phyloP scores from a whole-genome alignment of 805 yeast species.

The Schwanniomyces occidentalis region DNA sequence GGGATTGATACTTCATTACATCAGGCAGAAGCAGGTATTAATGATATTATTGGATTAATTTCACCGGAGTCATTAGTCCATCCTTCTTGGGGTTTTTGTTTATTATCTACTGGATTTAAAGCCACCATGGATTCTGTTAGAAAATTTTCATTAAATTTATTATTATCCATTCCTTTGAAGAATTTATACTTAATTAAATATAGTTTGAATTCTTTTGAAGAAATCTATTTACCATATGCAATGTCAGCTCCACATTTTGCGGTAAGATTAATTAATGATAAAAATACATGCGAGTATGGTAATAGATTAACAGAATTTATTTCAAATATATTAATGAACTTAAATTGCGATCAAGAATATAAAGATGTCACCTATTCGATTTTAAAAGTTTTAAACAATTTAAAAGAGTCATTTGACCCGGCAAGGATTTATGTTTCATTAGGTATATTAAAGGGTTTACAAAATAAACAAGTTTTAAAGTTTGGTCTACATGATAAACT shows the following conservation, averaged over 20 bases:
- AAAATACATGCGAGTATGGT: slow-evolving; percentile 59
- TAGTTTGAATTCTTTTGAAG: slow-evolving; percentile 46
- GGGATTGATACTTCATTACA: slow-evolving; percentile 85
- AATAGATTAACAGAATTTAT: slow-evolving; percentile 49
- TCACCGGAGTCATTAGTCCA: slow-evolving; percentile 53
- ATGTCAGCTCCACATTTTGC: slow-evolving; percentile 65
- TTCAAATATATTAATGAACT: slow-evolving; percentile 30
- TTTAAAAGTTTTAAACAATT: slow-evolving; percentile 47
- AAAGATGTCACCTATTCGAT: slow-evolving; percentile 24
- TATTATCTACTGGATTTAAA: slow-evolving; percentile 73
- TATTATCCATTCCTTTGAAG: slow-evolving; percentile 51
- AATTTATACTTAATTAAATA: slow-evolving; percentile 39
- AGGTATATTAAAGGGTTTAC: slow-evolving; percentile 60
- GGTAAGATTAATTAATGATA: slow-evolving; percentile 29
- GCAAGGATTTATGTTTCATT: slow-evolving; percentile 59
- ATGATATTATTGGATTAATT: slow-evolving; percentile 59
- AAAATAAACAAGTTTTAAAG: slow-evolving; percentile 20
- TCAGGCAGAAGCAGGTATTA: slow-evolving; percentile 76
- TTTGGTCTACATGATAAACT: slow-evolving; percentile 25
- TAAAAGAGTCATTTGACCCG: slow-evolving; percentile 63
- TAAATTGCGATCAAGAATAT: slow-evolving; percentile 23
- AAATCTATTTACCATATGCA: slow-evolving; percentile 55
- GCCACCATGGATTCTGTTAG: slow-evolving; percentile 80
- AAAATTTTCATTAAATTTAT: slow-evolving; percentile 55
- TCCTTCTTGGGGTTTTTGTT: slow-evolving; percentile 68